Evolutionary conservation across 305 asterid genomes (phyloP).

Genomic region (Fraxinus paxiana): DNA sequence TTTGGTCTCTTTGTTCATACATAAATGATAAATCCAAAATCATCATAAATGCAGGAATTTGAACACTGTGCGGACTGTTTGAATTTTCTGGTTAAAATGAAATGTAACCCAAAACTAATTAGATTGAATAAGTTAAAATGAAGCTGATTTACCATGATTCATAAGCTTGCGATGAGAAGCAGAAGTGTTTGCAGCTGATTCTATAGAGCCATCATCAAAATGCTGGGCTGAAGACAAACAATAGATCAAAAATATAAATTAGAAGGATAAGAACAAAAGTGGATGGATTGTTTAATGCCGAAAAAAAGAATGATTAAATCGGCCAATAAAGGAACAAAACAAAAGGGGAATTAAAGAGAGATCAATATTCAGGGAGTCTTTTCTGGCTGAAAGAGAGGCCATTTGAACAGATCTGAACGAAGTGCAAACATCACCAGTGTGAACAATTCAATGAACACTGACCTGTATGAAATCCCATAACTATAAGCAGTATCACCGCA

Average conservation of each 20-base stretch:
- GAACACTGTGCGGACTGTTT: neutral
- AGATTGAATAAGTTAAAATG: neutral
- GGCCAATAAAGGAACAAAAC: neutral
- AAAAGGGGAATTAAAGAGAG: neutral
- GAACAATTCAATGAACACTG: neutral
- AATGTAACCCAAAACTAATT: neutral
- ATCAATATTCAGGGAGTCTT: neutral
- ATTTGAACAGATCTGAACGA: conserved; percentile 7
- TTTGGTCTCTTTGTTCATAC: conserved; percentile 14
- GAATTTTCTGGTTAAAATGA: neutral
- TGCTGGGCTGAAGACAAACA: conserved; percentile 18
- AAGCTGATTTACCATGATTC: conserved; percentile 30
- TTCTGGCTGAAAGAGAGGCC: conserved; percentile 9
- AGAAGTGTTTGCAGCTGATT: neutral
- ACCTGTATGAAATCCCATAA: conserved; percentile 44
- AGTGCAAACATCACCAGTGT: conserved; percentile 8
- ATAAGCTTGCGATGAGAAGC: conserved; percentile 56
- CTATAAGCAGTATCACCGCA: conserved; percentile 27
- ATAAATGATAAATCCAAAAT: conserved; percentile 17
- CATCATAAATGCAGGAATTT: conserved; percentile 17
- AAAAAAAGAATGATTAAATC: neutral
- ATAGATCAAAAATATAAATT: neutral
- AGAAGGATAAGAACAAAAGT: neutral
- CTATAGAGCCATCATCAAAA: conserved; percentile 2
- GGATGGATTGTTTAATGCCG: neutral